Evolutionary conservation across 2,329 filamentous ascomycete genomes (phyloP).

Genomic region (Colletotrichum sp.): DNA sequence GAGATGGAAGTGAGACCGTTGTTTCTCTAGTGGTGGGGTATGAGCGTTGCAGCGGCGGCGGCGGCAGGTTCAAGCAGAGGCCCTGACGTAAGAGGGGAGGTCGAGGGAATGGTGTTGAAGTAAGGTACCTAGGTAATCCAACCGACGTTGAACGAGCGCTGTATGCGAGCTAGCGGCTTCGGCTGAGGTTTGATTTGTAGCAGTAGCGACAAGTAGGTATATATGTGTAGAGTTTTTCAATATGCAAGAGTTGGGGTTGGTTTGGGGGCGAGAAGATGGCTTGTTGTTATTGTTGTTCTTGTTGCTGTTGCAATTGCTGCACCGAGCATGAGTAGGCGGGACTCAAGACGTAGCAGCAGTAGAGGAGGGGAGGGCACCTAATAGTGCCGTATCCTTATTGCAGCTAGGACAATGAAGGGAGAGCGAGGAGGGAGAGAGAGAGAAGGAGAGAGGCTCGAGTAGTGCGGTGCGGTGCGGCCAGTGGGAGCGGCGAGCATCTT

Average conservation of each 20-base stretch:
- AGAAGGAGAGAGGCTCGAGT: neutral
- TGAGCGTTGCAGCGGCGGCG: neutral
- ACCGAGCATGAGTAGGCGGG: neutral
- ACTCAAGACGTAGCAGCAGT: neutral
- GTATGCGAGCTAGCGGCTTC: neutral
- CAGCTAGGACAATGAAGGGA: neutral
- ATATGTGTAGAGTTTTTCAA: neutral
- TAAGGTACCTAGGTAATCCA: neutral
- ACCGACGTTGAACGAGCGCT: neutral
- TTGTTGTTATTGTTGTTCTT: neutral
- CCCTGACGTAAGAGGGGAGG: neutral
- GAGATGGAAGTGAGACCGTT: neutral
- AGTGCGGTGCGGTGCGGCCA: neutral
- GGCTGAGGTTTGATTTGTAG: neutral
- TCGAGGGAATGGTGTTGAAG: neutral
- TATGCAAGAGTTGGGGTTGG: neutral
- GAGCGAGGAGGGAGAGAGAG: neutral
- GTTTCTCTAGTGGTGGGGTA: neutral
- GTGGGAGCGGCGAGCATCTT: slow-evolving; percentile 9
- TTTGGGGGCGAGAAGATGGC: neutral
- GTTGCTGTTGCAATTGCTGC: neutral
- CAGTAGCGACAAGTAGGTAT: neutral
- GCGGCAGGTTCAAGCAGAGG: neutral
- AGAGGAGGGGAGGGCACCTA: slow-evolving; percentile 4
- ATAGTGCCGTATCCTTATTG: slow-evolving; percentile 2